Evolutionary conservation across 108 stramenopile genomes (phyloP), one percentile per base, ranked within the genome.

Genomic region (Schizochytrium sp.): DNA sequence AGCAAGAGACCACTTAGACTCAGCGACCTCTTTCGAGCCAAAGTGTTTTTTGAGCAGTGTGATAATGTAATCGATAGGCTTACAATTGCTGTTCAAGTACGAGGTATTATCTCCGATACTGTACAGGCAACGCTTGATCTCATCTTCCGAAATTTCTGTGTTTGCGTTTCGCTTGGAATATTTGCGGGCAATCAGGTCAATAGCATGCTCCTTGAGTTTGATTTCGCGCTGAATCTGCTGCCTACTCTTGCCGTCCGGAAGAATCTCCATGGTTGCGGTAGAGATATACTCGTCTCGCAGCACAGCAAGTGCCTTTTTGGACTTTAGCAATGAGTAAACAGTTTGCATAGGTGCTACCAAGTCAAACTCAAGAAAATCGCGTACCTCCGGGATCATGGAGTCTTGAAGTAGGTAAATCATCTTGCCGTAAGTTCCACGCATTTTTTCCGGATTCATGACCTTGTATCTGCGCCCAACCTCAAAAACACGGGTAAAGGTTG

Each of bases 361-460:
- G 45, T 87, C 46, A 53, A 93, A 60, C 46, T 87, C 87, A 57
- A 93, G 88, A 72, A 88, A 55, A 17, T 64, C 89, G 46, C 87
- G 90, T 8, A 73, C 58, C 19, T 89, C 46, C 28, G 91, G 72
- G 55, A 91, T 92, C 58, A 92, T 76, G 17, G 95, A 94, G 83
- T 96, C 96, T 91, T 95, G 95, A 87, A 96, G 61, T 47, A 96
- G 87, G 88, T 94, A 95, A 46, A 95, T 91, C 87, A 96, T 92
- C 91, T 95, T 95, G 45, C 95, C 96, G 87, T 96, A 96, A 61
- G 95, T 95, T 19, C 93, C 94, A 19, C 96, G 88, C 95, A 96
- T 95, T 76, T 95, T 95, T 90, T 96, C 95, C n/a, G 96, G 96
- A 90, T 96, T 96, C 95, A 95, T 95, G 60, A 96, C 95, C 89